phyloP scores from a whole-genome alignment of 441 rosid species.

The Syzygium malaccense region DNA sequence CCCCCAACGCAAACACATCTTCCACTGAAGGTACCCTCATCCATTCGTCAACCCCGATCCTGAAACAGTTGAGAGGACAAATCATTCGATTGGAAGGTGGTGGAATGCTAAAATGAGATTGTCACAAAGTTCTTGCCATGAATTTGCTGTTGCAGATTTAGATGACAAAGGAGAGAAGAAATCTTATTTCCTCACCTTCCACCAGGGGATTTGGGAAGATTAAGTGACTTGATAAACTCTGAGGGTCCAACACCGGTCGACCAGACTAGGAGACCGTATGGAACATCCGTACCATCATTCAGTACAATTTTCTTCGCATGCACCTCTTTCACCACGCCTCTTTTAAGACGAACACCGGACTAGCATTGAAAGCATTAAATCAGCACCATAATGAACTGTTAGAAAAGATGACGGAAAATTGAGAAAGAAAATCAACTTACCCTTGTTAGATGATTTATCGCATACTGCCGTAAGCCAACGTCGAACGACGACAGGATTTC shows the following conservation, averaged over 20 bases:
- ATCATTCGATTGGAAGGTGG: neutral
- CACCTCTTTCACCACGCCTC: conserved; percentile 87
- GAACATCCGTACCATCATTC: conserved; percentile 70
- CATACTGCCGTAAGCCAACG: conserved; percentile 63
- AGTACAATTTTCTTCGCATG: conserved; percentile 62
- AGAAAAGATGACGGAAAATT: no score
- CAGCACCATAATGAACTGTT: conserved; percentile 2
- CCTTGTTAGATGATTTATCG: conserved; percentile 73
- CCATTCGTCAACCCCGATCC: conserved; percentile 84
- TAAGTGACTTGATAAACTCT: conserved; percentile 60
- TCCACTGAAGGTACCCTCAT: conserved; percentile 65
- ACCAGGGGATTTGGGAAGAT: conserved; percentile 72
- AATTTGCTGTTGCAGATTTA: neutral
- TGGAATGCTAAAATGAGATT: neutral
- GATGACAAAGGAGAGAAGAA: neutral
- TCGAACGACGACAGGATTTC: conserved; percentile 89
- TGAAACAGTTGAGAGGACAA: conserved; percentile 6
- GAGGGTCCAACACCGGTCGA: conserved; percentile 97
- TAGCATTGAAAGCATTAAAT: conserved; percentile 10
- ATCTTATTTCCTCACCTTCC: conserved; percentile 53
- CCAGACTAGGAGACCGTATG: conserved; percentile 90
- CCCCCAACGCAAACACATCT: conserved; percentile 92
- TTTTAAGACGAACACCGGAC: conserved; percentile 70
- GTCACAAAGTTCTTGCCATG: neutral
- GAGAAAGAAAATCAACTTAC: conserved; percentile 16